Conservation (phyloP, 768 basidiomycete genomes). For the Polyporus arcularius region DNA sequence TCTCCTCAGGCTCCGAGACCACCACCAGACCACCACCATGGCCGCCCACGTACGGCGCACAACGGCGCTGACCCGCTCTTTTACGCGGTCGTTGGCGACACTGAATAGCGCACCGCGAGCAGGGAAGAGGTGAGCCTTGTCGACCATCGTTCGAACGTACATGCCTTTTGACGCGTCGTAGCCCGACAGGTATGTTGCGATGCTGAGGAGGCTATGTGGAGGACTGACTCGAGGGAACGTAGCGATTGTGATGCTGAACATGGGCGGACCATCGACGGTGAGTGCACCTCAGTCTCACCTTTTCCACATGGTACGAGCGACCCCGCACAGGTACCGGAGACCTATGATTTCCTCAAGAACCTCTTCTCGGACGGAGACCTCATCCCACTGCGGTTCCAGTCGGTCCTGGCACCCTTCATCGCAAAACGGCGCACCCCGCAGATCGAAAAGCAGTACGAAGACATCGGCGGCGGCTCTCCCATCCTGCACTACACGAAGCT, state of each 20-base stretch:
- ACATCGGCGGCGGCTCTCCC: constrained; percentile 96
- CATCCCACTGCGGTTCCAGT: constrained; percentile 94
- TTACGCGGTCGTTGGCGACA: constrained; percentile 48
- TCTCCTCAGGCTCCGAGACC: not conserved
- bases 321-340: constrained; percentile 77
- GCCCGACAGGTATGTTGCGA: constrained; percentile 28
- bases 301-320: not conserved
- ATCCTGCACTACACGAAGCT: constrained; percentile 87
- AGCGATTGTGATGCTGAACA: constrained; percentile 97
- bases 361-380: constrained; percentile 92
- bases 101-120: constrained; percentile 40
- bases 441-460: constrained; percentile 93
- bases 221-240: not conserved
- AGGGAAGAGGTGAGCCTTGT: constrained; percentile 44
- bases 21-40: constrained; percentile 14
- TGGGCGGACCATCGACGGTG: constrained; percentile 96
- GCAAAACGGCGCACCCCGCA: constrained; percentile 86
- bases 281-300: constrained; percentile 25
- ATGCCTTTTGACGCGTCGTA: constrained; percentile 9
- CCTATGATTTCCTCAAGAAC: constrained; percentile 88
- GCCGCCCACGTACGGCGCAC: constrained; percentile 20
- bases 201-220: not conserved
- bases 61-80: constrained; percentile 25
- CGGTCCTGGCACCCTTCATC: constrained; percentile 82
- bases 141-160: not conserved